These are phyloP conservation scores for Butyriboletus appendiculatus DNA, from an alignment of 1,284 basidiomycete species.

Conservation along the genomic window DNA sequence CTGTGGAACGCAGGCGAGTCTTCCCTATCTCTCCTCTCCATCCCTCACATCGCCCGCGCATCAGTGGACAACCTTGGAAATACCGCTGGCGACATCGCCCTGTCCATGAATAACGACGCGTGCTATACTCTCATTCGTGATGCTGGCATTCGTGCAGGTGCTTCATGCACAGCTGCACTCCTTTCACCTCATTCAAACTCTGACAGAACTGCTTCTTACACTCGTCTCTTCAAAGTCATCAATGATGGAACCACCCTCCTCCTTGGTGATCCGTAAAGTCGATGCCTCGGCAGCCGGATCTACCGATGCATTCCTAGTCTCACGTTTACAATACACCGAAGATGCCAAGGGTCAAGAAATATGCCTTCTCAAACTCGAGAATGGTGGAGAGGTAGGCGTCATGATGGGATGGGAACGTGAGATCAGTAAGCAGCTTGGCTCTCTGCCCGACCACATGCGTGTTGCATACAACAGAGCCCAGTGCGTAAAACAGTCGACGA, in stretches of 20 bases:
- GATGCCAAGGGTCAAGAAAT: slow-evolving; percentile 83
- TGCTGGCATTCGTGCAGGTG: slow-evolving; percentile 86
- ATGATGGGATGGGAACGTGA: slow-evolving; percentile 96
- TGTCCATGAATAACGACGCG: slow-evolving; percentile 77
- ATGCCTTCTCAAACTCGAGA: slow-evolving; percentile 72
- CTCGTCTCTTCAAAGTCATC: slow-evolving; percentile 52
- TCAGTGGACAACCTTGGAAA: slow-evolving; percentile 76
- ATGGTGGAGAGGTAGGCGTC: slow-evolving; percentile 76
- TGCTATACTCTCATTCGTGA: slow-evolving; percentile 81
- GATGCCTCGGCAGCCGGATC: slow-evolving; percentile 75
- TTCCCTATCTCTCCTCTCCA: not conserved
- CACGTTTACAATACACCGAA: slow-evolving; percentile 67
- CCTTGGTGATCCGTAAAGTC: slow-evolving; percentile 53
- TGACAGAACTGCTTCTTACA: slow-evolving; percentile 63
- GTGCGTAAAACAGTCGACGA: slow-evolving; percentile 69
- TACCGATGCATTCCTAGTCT: slow-evolving; percentile 74
- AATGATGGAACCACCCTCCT: slow-evolving; percentile 40
- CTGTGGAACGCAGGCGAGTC: slow-evolving; percentile 86
- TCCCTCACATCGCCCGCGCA: not conserved
- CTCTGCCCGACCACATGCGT: not conserved
- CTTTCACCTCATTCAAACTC: slow-evolving; percentile 7
- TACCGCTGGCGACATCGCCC: slow-evolving; percentile 86
- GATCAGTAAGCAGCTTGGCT: slow-evolving; percentile 57
- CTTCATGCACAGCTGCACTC: slow-evolving; percentile 11
- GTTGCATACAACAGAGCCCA: slow-evolving; percentile 36